Percentiles rank a stretch among this genome's conserved stretches.
Evolutionary conservation across 2,329 filamentous ascomycete genomes (phyloP).

Genomic region (Colletotrichum liriopes): DNA sequence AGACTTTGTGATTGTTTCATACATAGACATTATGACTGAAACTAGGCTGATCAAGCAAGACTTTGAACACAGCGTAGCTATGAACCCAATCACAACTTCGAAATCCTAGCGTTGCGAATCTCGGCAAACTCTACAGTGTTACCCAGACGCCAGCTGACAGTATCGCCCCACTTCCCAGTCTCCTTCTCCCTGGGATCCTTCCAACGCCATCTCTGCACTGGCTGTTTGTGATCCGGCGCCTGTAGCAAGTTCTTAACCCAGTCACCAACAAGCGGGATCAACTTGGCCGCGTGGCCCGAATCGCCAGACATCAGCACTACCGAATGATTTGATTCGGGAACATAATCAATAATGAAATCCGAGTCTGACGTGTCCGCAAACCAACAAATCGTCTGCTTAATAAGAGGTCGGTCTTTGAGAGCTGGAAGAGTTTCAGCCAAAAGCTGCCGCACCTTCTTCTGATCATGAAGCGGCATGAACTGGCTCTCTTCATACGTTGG

Average conservation of each 20-base stretch:
- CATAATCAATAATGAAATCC: constrained; percentile 73
- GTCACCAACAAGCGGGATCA: constrained; percentile 72
- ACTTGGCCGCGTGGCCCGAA: constrained; percentile 76
- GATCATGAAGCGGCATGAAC: constrained; percentile 69
- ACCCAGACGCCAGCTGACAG: constrained; percentile 58
- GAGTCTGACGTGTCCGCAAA: constrained; percentile 74
- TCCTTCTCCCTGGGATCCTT: constrained; percentile 51
- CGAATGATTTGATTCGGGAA: constrained; percentile 62
- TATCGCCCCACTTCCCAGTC: constrained; percentile 48
- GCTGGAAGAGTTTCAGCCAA: constrained; percentile 67
- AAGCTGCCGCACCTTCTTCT: constrained; percentile 65
- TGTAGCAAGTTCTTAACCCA: constrained; percentile 67
- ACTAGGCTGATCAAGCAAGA: no score
- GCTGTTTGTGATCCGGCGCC: constrained; percentile 56
- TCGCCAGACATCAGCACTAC: constrained; percentile 70
- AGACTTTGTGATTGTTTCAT: no score
- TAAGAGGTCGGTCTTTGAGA: constrained; percentile 69
- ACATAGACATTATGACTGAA: no score
- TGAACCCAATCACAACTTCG: constrained; percentile 17
- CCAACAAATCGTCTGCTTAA: constrained; percentile 74
- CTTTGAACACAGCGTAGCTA: not conserved
- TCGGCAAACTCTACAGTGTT: constrained; percentile 48
- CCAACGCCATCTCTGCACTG: constrained; percentile 66
- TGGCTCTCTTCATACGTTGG: constrained; percentile 53
- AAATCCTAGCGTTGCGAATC: constrained; percentile 18